A percentile compares a stretch with the other conserved stretches of the same genome.
phyloP scores from a whole-genome alignment of 805 yeast genomes.

The Wickerhamomyces canadensis region DNA sequence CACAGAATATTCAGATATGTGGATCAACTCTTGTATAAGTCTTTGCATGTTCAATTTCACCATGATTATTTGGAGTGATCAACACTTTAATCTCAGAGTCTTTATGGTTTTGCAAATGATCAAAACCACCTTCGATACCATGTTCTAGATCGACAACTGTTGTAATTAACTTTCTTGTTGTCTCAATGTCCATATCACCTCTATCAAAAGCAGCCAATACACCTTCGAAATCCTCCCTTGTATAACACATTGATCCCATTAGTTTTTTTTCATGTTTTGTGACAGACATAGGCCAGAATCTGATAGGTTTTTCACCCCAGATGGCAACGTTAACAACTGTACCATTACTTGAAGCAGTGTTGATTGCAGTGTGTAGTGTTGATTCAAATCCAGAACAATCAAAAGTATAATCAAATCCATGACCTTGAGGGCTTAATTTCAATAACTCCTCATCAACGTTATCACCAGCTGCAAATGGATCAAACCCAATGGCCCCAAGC shows the following conservation, averaged over 20 bases:
- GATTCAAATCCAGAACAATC: constrained; percentile 53
- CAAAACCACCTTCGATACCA: constrained; percentile 49
- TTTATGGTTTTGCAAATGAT: constrained; percentile 45
- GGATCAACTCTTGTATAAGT: constrained; percentile 6
- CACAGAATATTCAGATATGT: neutral
- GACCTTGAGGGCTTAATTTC: constrained; percentile 33
- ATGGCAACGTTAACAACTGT: constrained; percentile 60
- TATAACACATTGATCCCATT: constrained; percentile 60
- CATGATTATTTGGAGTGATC: constrained; percentile 41
- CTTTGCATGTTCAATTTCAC: constrained; percentile 25
- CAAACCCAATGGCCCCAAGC: constrained; percentile 43
- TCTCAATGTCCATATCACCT: constrained; percentile 40
- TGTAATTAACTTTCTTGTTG: constrained; percentile 45
- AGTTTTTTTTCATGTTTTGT: constrained; percentile 49
- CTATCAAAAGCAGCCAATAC: constrained; percentile 45
- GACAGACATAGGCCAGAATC: constrained; percentile 49
- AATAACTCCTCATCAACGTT: constrained; percentile 33
- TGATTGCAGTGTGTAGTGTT: constrained; percentile 47
- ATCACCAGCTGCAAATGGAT: constrained; percentile 37
- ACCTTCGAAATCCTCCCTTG: constrained; percentile 48
- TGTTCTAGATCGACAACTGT: constrained; percentile 44
- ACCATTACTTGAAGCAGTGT: constrained; percentile 47
- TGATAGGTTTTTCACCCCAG: constrained; percentile 49
- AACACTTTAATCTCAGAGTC: constrained; percentile 51
- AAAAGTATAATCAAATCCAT: constrained; percentile 44